Conservation (phyloP, 768 basidiomycete genomes). For the Fomitopsis pulvina region DNA sequence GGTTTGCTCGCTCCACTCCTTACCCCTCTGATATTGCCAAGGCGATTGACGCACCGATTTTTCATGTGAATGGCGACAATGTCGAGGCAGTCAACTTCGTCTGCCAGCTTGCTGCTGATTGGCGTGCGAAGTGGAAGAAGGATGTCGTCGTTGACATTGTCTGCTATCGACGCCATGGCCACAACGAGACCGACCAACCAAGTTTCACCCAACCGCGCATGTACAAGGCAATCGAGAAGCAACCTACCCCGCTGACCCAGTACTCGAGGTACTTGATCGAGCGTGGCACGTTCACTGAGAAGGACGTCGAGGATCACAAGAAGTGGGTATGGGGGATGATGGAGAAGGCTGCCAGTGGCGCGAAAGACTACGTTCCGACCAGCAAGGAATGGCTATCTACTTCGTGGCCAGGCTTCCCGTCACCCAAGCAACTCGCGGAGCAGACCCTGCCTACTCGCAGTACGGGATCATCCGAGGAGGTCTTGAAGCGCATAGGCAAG, state of each 20-base stretch:
- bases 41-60: slow-evolving; percentile 95
- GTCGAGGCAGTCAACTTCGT: slow-evolving; percentile 98
- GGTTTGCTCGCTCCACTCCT: slow-evolving; percentile 94
- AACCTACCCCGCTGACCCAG: slow-evolving; percentile 85
- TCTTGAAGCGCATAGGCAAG: slow-evolving; percentile 78
- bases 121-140: slow-evolving; percentile 96
- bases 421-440: slow-evolving; percentile 92
- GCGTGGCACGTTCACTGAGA: slow-evolving; percentile 90
- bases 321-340: slow-evolving; percentile 99
- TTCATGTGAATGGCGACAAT: slow-evolving; percentile 99
- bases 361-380: slow-evolving; percentile 94
- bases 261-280: slow-evolving; percentile 89
- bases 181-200: slow-evolving; percentile 99
- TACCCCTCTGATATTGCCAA: slow-evolving; percentile 99
- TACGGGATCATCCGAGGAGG: slow-evolving; percentile 75
- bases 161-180: slow-evolving; percentile 98
- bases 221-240: slow-evolving; percentile 95
- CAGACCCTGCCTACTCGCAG: slow-evolving; percentile 83
- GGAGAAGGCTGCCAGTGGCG: slow-evolving; percentile 88
- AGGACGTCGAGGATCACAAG: slow-evolving; percentile 97
- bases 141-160: slow-evolving; percentile 99
- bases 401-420: slow-evolving; percentile 98
- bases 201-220: slow-evolving; percentile 98
- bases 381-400: slow-evolving; percentile 97
- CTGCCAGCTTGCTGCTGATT: slow-evolving; percentile 96